Evolutionary conservation across 179 eudicot genomes (phyloP).

Genomic region (Patellifolia procumbens): DNA sequence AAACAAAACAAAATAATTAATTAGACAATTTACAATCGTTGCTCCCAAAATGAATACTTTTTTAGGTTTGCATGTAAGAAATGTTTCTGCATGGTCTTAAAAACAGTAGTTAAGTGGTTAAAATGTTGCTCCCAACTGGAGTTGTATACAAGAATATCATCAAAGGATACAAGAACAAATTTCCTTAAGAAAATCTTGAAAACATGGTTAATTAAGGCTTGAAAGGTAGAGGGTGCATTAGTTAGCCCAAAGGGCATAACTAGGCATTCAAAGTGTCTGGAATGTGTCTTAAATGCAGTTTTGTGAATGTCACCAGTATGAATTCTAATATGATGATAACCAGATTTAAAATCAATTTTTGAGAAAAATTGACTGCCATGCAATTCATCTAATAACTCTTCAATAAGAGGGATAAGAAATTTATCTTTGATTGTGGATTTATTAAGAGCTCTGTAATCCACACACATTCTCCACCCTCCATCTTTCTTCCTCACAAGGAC

Average conservation of each 20-base stretch:
- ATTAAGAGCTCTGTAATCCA: slow-evolving; percentile 1
- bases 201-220: neutral
- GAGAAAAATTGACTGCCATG: neutral
- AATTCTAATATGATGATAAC: neutral
- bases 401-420: neutral
- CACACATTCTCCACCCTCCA: slow-evolving; percentile 7
- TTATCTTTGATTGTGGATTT: neutral
- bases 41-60: neutral
- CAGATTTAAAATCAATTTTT: neutral
- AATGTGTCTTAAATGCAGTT: neutral
- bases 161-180: neutral
- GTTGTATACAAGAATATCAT: neutral
- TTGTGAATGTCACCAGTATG: neutral
- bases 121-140: neutral
- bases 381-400: neutral
- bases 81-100: neutral
- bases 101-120: neutral
- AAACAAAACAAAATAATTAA: too few relatives aligned
- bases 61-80: neutral
- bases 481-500: slow-evolving; percentile 5
- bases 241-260: neutral
- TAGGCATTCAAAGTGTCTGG: neutral
- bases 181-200: neutral
- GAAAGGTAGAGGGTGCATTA: neutral
- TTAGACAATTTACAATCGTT: too few relatives aligned